phyloP scores from a whole-genome alignment of 495 filamentous ascomycete species.

The Aspergillus sparsus region DNA sequence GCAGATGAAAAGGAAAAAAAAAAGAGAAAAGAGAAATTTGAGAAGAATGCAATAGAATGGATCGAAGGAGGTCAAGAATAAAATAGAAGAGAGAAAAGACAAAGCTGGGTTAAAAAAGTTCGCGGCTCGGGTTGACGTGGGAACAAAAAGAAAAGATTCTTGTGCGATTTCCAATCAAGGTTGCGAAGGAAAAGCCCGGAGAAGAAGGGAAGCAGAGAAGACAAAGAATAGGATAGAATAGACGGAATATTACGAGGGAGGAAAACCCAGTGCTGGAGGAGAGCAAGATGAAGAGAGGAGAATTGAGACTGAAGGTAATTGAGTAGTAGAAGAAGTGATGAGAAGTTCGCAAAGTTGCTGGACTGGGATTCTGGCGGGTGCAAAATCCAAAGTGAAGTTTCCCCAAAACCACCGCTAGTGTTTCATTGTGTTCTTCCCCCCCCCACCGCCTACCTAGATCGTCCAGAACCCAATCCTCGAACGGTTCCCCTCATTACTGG shows the following conservation, averaged over 20 bases:
- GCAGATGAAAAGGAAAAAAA: constrained; percentile 37
- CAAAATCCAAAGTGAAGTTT: constrained; percentile 7
- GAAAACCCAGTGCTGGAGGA: constrained; percentile 3
- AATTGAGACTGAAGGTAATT: constrained; percentile 10
- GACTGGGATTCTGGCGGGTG: constrained; percentile 4
- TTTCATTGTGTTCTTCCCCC: neutral
- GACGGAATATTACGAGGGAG: constrained; percentile 1
- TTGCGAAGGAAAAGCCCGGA: constrained; percentile 18
- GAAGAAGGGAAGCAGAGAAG: constrained; percentile 7
- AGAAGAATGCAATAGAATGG: constrained; percentile 27
- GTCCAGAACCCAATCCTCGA: neutral
- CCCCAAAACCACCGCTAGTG: neutral
- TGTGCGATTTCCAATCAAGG: constrained; percentile 32
- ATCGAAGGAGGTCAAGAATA: constrained; percentile 3
- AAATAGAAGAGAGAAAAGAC: constrained; percentile 23
- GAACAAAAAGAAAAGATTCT: constrained; percentile 30
- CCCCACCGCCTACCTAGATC: neutral
- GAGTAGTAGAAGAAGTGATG: constrained; percentile 8
- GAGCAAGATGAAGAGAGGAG: constrained; percentile 4
- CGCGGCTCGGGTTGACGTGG: constrained; percentile 19
- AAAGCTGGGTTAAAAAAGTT: constrained; percentile 9
- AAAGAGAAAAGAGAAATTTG: constrained; percentile 24
- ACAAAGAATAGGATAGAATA: constrained; percentile 1
- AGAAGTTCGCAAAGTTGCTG: constrained; percentile 1
- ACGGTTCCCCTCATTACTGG: neutral